These are phyloP conservation scores for Aspergillus brasiliensis DNA, from an alignment of 2,329 filamentous ascomycete species.

Conservation along the genomic window DNA sequence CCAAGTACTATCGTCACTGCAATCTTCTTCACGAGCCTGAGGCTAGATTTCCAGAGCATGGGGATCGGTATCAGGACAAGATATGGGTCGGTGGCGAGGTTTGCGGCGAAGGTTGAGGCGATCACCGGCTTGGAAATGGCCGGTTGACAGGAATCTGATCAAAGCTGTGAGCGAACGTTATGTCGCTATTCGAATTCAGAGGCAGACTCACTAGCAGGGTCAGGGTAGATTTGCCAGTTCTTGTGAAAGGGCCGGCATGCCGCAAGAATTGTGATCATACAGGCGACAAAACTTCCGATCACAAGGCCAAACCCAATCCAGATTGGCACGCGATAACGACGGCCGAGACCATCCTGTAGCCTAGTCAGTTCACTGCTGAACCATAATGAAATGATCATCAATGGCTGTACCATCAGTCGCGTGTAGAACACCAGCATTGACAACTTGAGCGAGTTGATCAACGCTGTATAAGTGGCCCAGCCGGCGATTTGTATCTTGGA, in stretches of 20 bases:
- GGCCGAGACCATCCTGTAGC: slow-evolving; percentile 27
- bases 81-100: slow-evolving; percentile 59
- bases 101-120: slow-evolving; percentile 51
- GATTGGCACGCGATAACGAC: slow-evolving; percentile 40
- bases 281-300: slow-evolving; percentile 48
- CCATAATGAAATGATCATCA: not conserved
- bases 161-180: slow-evolving; percentile 1
- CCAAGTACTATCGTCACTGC: slow-evolving; percentile 55
- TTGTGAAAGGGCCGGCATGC: slow-evolving; percentile 54
- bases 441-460: slow-evolving; percentile 55
- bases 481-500: slow-evolving; percentile 56
- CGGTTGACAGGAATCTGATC: slow-evolving; percentile 48
- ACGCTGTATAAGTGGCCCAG: slow-evolving; percentile 54
- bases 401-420: slow-evolving; percentile 46
- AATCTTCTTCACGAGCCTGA: slow-evolving; percentile 53
- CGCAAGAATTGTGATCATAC: slow-evolving; percentile 51
- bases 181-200: not conserved
- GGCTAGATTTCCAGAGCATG: slow-evolving; percentile 54
- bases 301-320: slow-evolving; percentile 54
- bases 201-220: slow-evolving; percentile 54
- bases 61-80: slow-evolving; percentile 60
- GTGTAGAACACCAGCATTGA: slow-evolving; percentile 59
- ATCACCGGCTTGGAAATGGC: slow-evolving; percentile 53
- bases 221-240: slow-evolving; percentile 61
- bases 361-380: not conserved